Conservation (phyloP, 1,139 yeast genomes). For the Chernovozyma sophiae-reginae region DNA sequence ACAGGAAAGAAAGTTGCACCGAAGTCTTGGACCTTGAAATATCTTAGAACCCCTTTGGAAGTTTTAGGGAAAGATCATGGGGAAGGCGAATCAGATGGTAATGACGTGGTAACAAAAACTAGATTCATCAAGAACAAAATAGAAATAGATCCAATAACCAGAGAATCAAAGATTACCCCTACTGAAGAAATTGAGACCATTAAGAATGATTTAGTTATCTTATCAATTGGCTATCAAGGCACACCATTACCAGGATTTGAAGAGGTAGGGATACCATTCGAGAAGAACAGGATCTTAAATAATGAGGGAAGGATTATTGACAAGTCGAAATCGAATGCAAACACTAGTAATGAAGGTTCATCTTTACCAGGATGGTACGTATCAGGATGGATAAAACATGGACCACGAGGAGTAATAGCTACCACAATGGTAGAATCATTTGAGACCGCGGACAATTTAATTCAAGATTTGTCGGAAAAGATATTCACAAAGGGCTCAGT, state of each 20-base stretch:
- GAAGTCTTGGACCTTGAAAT: constrained; percentile 67
- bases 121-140: constrained; percentile 47
- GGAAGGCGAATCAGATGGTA: constrained; percentile 15
- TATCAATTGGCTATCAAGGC: constrained; percentile 84
- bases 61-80: constrained; percentile 33
- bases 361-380: constrained; percentile 60
- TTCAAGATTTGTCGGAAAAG: constrained; percentile 46
- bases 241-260: constrained; percentile 55
- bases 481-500: constrained; percentile 28
- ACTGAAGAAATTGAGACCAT: constrained; percentile 36
- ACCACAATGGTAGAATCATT: constrained; percentile 85
- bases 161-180: constrained; percentile 35
- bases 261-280: constrained; percentile 53
- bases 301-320: constrained; percentile 53
- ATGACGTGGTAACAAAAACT: constrained; percentile 40
- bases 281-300: constrained; percentile 58
- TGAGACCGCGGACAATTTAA: constrained; percentile 64
- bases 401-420: constrained; percentile 90
- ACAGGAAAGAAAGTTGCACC: constrained; percentile 14
- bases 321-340: no score
- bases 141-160: constrained; percentile 25
- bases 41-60: constrained; percentile 61
- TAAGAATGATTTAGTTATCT: constrained; percentile 65
- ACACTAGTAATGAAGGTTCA: constrained; percentile 18
- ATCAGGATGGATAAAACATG: constrained; percentile 89